These are phyloP conservation scores for Rhizopus stolonifer DNA, from an alignment of 371 early-diverging fungal genomes.

Conservation along the genomic window DNA sequence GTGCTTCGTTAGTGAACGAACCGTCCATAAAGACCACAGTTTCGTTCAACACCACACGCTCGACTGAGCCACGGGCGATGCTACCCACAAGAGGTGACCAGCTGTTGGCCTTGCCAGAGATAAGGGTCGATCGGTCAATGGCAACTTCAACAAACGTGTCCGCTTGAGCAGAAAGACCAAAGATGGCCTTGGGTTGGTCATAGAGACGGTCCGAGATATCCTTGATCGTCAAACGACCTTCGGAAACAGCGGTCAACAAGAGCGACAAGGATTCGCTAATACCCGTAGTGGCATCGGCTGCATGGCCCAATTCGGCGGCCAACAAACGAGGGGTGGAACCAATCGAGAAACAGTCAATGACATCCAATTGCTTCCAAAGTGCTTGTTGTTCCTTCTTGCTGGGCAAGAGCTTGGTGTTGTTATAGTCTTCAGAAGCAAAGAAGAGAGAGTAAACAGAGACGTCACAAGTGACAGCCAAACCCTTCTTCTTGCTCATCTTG, in stretches of 20 bases:
- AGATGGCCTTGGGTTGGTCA: slow-evolving; percentile 86
- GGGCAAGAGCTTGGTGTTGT: slow-evolving; percentile 46
- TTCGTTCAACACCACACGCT: slow-evolving; percentile 86
- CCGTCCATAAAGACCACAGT: slow-evolving; percentile 87
- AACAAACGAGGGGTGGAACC: slow-evolving; percentile 70
- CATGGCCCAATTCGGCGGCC: slow-evolving; percentile 51
- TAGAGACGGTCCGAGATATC: slow-evolving; percentile 76
- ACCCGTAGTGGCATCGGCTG: slow-evolving; percentile 51
- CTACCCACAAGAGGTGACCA: slow-evolving; percentile 53
- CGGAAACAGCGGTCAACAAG: slow-evolving; percentile 79
- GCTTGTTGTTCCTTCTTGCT: slow-evolving; percentile 60
- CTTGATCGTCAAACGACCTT: slow-evolving; percentile 77
- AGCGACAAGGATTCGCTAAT: slow-evolving; percentile 78
- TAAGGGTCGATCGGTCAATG: slow-evolving; percentile 55
- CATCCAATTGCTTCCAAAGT: slow-evolving; percentile 77
- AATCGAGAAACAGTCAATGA: slow-evolving; percentile 89
- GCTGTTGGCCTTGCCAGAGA: slow-evolving; percentile 33
- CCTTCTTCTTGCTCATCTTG: slow-evolving; percentile 82
- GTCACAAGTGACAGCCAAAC: slow-evolving; percentile 92
- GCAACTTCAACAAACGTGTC: slow-evolving; percentile 91
- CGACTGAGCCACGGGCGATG: slow-evolving; percentile 62
- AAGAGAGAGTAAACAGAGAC: slow-evolving; percentile 84
- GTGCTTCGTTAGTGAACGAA: slow-evolving; percentile 38
- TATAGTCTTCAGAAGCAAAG: slow-evolving; percentile 53
- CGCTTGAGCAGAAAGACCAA: slow-evolving; percentile 81